Base-by-base conservation (phyloP, 2,329 filamentous ascomycete species). In the Trichoderma koningii region DNA sequence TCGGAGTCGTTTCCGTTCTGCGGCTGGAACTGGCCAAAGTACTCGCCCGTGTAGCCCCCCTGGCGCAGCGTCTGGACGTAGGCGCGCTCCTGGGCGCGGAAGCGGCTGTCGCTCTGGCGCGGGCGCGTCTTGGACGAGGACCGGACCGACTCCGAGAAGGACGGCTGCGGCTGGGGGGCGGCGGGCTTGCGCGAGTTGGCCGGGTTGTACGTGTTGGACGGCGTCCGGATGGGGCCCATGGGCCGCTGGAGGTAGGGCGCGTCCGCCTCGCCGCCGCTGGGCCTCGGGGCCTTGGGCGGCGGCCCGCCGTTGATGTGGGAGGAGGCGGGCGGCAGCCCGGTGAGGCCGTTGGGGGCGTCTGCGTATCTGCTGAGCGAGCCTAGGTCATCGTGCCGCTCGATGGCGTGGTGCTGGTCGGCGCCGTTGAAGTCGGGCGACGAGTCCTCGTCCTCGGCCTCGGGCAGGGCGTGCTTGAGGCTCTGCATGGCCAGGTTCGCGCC, bases 1-100 rank as follows among this genome's bases (percentile, higher is more conserved):
- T 96, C 93, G 7, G 92, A 93, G 69, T 95, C 93, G 50, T 92
- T 80, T 68, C 85, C 88, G 48, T 87, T 87, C 2, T 88, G 65
- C 59, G 66, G 68, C 44, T 73, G 86, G 70, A 91, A 89, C 14
- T 87, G 82, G 64, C 93, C 88, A 68, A 93, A 91, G 79, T 93
- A 95, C 69, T 91, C 78, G 65, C 75, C 75, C 48, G 73, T 72
- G 56, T 77, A 76, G 70, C 95, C 91, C n/a, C 59, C 59, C 74
- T 96, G 92, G 65, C 93, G 88, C 73, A 98, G 85, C 71, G 94
- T 89, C 76, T 97, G 92, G 41, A 98, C 89, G 75, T 99, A 99
- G 65, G 94, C 94, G 75, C 93, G 92, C 77, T 98, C 94, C 77
- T 98, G 84, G 65, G 81, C 85, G n/a, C 80, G 79, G 44, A 79